phyloP scores from a whole-genome alignment of 345 rosid genomes.

The Eucalyptus marginata region DNA sequence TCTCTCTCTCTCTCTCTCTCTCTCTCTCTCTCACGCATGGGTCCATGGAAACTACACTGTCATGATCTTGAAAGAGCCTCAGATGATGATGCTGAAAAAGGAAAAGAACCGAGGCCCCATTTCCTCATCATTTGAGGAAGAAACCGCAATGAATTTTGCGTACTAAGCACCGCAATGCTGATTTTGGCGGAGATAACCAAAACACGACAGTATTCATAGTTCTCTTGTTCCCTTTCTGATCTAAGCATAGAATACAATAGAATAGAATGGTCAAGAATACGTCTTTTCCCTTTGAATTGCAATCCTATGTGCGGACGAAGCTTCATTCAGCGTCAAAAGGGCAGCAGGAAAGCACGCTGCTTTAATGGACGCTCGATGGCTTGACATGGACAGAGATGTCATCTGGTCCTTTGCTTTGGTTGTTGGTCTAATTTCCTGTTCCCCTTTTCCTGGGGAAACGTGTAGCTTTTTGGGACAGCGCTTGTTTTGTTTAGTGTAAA shows the following conservation, averaged over 20 bases:
- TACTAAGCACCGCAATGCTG: neutral
- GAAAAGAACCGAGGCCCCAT: neutral
- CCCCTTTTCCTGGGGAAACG: neutral
- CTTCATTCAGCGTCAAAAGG: neutral
- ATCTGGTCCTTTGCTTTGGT: neutral
- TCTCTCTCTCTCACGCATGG: neutral
- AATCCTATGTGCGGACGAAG: neutral
- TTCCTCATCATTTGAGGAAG: neutral
- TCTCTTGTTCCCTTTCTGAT: neutral
- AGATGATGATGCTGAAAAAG: neutral
- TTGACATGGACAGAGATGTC: neutral
- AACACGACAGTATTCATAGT: neutral
- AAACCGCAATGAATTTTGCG: neutral
- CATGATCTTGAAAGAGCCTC: neutral
- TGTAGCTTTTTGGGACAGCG: neutral
- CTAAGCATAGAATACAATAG: neutral
- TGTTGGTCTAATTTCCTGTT: neutral
- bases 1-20: neutral
- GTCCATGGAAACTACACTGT: neutral
- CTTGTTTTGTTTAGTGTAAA: neutral
- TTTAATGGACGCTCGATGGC: neutral
- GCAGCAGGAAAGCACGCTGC: neutral
- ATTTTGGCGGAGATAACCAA: neutral
- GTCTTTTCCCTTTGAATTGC: neutral
- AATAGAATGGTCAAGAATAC: neutral